Base-by-base conservation (phyloP, 1,284 basidiomycete species). In the Cerioporus squamosus region DNA sequence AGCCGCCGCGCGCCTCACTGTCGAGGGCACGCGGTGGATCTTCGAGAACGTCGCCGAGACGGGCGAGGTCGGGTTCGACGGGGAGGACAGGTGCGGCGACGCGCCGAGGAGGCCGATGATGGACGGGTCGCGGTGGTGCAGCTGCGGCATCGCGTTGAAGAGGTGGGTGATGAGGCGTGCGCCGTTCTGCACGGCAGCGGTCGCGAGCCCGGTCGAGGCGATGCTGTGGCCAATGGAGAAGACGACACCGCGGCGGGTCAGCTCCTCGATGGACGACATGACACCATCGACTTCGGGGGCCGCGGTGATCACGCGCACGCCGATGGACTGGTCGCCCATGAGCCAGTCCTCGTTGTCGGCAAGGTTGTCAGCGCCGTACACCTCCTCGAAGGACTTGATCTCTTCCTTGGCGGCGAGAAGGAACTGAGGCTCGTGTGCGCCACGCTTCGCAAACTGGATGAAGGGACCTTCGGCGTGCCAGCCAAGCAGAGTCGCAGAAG, bases 391-490 rank as follows among this genome's bases (percentile, higher is more conserved):
- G 1, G 87, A 77, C 44, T 75, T 74, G 60, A 85, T 79, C 15
- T 87, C 86, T 18, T 84, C 77, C 2, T 80, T 75, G 1, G 91
- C 92, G 20, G 83, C 71, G 9, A 87, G 75, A 20, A 95, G 83
- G 68, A 88, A 87, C 3, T 86, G 78, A 4, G 85, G 83, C 2
- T 86, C 81, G 71, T 96, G 94, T 0, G 91, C 91, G 5, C 94
- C 94, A 54, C 91, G 87, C 70, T 93, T 93, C 43, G 82, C 84
- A 59, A 82, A 76, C 58, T 88, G 88, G 42, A 96, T 81, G 78
- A 95, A 97, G 1, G 94, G 94, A 0, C 94, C 94, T 74, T 96
- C 94, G 31, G 85, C 91, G 66, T 96, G 94, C 86, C 91, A 96
- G 17, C 94, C 94, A 17, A 96, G 82, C 2, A 91, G 75, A 53